A percentile compares a stretch with the other conserved stretches of the same genome.
Conservation (phyloP, 768 basidiomycete species). For the Ephemerocybe angulata region DNA sequence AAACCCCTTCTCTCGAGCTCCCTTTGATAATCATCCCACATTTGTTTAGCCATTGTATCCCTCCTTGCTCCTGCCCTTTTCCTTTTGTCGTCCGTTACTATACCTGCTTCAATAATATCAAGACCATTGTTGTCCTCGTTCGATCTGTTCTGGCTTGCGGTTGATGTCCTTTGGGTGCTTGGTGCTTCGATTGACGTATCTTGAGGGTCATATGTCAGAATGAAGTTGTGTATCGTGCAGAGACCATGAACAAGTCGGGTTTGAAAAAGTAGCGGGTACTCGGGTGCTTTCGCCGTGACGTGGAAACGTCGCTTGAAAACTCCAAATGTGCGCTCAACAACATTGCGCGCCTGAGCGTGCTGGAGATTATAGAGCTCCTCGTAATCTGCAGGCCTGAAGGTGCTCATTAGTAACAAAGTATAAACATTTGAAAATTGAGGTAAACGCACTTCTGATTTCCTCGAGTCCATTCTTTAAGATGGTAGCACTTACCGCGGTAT, state of each 20-base stretch:
- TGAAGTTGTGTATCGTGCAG: constrained; percentile 25
- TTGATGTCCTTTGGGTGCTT: too few relatives aligned
- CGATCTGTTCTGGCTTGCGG: too few relatives aligned
- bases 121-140: neutral
- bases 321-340: constrained; percentile 38
- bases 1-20: neutral
- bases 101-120: neutral
- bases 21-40: neutral
- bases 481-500: constrained; percentile 33
- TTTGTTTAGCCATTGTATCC: neutral
- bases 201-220: constrained; percentile 20
- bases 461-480: constrained; percentile 34
- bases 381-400: constrained; percentile 22
- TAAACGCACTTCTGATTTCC: constrained; percentile 14
- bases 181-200: too few relatives aligned
- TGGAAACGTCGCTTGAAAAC: constrained; percentile 14
- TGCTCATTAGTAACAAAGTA: constrained; percentile 12
- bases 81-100: too few relatives aligned
- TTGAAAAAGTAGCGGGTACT: constrained; percentile 18
- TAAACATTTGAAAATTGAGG: neutral
- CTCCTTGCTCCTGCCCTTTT: neutral
- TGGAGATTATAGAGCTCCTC: constrained; percentile 36
- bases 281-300: constrained; percentile 3
- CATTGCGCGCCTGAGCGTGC: constrained; percentile 31
- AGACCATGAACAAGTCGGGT: constrained; percentile 19